A percentile compares a stretch with the other conserved stretches of the same genome.
These are phyloP conservation scores for Fusarium kyushuense DNA, from an alignment of 2,329 filamentous ascomycete genomes.

Conservation along the genomic window DNA sequence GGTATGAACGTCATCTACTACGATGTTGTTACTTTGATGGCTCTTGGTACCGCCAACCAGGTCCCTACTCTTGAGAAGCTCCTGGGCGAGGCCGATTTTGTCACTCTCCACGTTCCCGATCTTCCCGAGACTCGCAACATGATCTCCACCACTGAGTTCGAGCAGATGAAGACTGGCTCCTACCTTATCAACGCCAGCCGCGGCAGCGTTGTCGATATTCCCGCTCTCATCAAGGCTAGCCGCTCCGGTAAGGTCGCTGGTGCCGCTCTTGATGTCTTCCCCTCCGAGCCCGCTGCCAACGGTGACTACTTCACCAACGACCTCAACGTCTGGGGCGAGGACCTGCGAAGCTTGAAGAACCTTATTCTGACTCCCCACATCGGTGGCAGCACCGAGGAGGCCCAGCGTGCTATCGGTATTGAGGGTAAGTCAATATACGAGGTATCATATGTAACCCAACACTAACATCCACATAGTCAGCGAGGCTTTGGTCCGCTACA, in stretches of 20 bases:
- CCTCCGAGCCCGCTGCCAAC: slow-evolving; percentile 91
- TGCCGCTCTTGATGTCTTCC: slow-evolving; percentile 96
- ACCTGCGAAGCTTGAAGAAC: slow-evolving; percentile 87
- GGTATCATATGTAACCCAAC: not conserved
- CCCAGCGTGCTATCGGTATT: slow-evolving; percentile 93
- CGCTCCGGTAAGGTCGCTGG: slow-evolving; percentile 88
- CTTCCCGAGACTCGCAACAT: slow-evolving; percentile 92
- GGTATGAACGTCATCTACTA: slow-evolving; percentile 99
- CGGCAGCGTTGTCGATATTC: slow-evolving; percentile 93
- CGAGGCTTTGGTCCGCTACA: slow-evolving; percentile 89
- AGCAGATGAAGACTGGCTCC: slow-evolving; percentile 89
- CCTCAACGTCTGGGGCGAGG: slow-evolving; percentile 86
- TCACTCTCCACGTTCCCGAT: slow-evolving; percentile 95
- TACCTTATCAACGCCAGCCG: slow-evolving; percentile 98
- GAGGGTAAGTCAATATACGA: slow-evolving; percentile 66
- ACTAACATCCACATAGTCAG: slow-evolving; percentile 66
- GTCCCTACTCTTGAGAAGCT: slow-evolving; percentile 82
- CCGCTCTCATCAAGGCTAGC: slow-evolving; percentile 89
- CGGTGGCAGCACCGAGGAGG: slow-evolving; percentile 96
- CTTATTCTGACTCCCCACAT: slow-evolving; percentile 97
- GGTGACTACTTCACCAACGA: slow-evolving; percentile 92
- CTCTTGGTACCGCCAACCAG: slow-evolving; percentile 87
- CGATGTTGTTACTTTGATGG: slow-evolving; percentile 94
- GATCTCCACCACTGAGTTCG: slow-evolving; percentile 83
- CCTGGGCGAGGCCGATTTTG: slow-evolving; percentile 85